A percentile compares a stretch with the other conserved stretches of the same genome.
Evolutionary conservation across 2,329 filamentous ascomycete species (phyloP).

Genomic region (Paecilomyces dactylethromorphus): DNA sequence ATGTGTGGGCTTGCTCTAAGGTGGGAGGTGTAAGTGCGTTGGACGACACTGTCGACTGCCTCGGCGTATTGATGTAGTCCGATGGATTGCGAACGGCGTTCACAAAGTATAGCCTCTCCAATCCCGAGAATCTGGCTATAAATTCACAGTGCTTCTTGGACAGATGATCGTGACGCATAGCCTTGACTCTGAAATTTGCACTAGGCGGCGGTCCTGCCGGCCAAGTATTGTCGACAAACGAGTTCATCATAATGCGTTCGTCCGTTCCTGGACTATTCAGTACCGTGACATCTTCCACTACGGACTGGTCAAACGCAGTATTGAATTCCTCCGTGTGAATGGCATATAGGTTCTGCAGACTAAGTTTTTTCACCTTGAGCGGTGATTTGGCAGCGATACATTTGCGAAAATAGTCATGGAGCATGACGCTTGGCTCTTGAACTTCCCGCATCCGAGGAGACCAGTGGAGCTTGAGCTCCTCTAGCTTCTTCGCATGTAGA

Average conservation of each 20-base stretch:
- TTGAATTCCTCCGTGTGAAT: slow-evolving; percentile 44
- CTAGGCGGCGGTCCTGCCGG: slow-evolving; percentile 24
- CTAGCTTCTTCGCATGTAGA: slow-evolving; percentile 46
- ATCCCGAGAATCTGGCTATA: slow-evolving; percentile 33
- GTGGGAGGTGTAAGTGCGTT: slow-evolving; percentile 22
- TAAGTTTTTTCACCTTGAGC: slow-evolving; percentile 45
- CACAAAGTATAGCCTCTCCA: slow-evolving; percentile 50
- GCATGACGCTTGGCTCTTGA: slow-evolving; percentile 51
- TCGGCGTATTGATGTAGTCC: slow-evolving; percentile 25
- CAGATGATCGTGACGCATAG: slow-evolving; percentile 43
- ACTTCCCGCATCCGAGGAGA: slow-evolving; percentile 54
- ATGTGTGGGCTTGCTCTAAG: slow-evolving; percentile 10
- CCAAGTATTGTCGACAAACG: slow-evolving; percentile 55
- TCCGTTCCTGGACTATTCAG: slow-evolving; percentile 47
- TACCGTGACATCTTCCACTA: slow-evolving; percentile 45
- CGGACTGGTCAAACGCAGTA: slow-evolving; percentile 33
- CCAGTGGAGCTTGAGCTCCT: slow-evolving; percentile 53
- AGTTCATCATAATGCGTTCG: slow-evolving; percentile 29
- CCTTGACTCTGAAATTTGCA: slow-evolving; percentile 36
- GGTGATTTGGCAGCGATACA: slow-evolving; percentile 42
- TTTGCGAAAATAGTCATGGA: slow-evolving; percentile 52
- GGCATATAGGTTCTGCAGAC: slow-evolving; percentile 53
- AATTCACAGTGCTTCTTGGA: slow-evolving; percentile 41
- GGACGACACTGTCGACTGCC: slow-evolving; percentile 14
- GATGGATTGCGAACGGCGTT: slow-evolving; percentile 26